Conservation (phyloP, 2,329 filamentous ascomycete species). For the Seiridium cupressi region DNA sequence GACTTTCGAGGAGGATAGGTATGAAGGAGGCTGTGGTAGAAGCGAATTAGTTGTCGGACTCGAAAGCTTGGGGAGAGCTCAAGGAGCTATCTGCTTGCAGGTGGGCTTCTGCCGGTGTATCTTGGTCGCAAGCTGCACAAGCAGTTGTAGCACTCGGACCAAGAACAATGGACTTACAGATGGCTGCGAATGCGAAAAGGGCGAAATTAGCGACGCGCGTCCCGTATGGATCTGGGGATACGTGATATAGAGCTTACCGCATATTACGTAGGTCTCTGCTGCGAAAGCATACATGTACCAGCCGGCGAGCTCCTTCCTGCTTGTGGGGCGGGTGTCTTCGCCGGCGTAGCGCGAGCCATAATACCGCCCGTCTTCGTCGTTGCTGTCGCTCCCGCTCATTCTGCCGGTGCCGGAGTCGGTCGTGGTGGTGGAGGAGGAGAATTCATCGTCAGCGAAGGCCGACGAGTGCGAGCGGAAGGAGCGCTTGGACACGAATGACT, state of each 20-base stretch:
- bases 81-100: background rate
- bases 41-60: background rate
- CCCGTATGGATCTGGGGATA: background rate
- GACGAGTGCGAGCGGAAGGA: constrained; percentile 61
- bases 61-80: background rate
- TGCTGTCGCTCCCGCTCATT: constrained; percentile 35
- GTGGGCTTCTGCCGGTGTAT: background rate
- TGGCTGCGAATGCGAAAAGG: constrained; percentile 2
- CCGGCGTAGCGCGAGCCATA: constrained; percentile 63
- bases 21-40: constrained; percentile 78
- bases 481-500: constrained; percentile 51
- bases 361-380: constrained; percentile 32
- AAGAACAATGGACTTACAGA: constrained; percentile 9
- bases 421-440: constrained; percentile 43
- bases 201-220: background rate
- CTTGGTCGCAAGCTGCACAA: background rate
- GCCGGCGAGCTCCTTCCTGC: constrained; percentile 79
- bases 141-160: background rate
- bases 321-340: constrained; percentile 88
- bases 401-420: constrained; percentile 30
- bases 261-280: constrained; percentile 94
- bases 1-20: constrained; percentile 89
- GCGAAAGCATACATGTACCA: constrained; percentile 98
- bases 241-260: constrained; percentile 58
- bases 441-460: constrained; percentile 68